phyloP scores from a whole-genome alignment of 306 rosid species.

The Senna siamea region DNA sequence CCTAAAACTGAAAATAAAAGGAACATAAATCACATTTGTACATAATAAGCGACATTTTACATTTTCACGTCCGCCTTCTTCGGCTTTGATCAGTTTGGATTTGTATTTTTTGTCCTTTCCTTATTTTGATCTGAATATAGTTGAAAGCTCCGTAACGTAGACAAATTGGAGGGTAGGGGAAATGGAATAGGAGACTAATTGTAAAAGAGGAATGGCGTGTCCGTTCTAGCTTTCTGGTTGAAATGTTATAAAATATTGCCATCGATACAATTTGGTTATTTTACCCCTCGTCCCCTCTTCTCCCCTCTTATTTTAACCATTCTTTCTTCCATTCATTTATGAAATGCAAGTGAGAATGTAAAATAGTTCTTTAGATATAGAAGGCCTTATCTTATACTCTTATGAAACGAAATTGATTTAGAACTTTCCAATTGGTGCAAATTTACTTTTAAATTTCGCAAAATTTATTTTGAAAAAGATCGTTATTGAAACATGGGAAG shows the following conservation, averaged over 20 bases:
- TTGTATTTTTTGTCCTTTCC: constrained; percentile 22
- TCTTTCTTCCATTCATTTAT: background rate
- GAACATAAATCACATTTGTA: constrained; percentile 39
- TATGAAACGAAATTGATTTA: too few relatives aligned
- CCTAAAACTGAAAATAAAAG: background rate
- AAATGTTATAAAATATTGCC: constrained; percentile 13
- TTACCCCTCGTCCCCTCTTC: background rate
- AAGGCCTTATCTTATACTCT: too few relatives aligned
- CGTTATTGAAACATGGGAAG: too few relatives aligned
- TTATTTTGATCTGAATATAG: background rate
- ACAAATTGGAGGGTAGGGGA: constrained; percentile 12
- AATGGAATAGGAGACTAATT: background rate
- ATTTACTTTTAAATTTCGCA: too few relatives aligned
- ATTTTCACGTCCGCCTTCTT: constrained; percentile 24
- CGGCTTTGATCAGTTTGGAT: constrained; percentile 21
- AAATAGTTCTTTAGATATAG: too few relatives aligned
- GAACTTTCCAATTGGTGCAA: too few relatives aligned
- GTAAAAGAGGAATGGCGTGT: background rate
- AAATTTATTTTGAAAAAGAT: too few relatives aligned
- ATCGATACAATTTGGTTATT: background rate
- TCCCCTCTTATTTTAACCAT: background rate
- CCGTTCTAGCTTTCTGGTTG: background rate
- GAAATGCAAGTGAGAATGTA: too few relatives aligned
- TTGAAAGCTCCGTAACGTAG: background rate
- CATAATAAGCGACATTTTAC: constrained; percentile 31